A percentile compares a stretch with the other conserved stretches of the same genome.
phyloP scores from a whole-genome alignment of 208 protist genomes.

The Naegleria gruberi region DNA sequence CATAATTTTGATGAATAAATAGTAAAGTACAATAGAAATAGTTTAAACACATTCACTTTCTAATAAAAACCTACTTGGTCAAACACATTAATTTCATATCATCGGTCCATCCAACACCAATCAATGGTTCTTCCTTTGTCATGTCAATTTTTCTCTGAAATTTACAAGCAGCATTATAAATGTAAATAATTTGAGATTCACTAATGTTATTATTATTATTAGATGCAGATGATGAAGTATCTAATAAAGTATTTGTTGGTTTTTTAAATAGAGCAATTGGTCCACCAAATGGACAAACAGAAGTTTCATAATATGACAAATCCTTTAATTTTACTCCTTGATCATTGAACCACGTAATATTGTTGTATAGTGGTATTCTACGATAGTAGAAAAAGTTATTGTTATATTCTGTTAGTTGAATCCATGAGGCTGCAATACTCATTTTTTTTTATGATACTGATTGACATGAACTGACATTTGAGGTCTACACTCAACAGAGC shows the following conservation, averaged over 20 bases:
- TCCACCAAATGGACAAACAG: not conserved
- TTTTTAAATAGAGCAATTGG: not conserved
- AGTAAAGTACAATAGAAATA: too few relatives aligned
- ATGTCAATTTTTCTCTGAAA: not conserved
- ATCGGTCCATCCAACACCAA: not conserved
- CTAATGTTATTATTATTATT: not conserved
- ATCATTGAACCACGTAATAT: not conserved
- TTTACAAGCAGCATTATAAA: not conserved
- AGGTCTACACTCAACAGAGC: too few relatives aligned
- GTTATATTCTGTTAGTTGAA: not conserved
- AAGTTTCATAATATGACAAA: not conserved
- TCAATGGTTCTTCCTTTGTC: not conserved
- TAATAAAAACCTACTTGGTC: not conserved
- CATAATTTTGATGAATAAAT: too few relatives aligned
- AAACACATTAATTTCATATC: conserved; percentile 15
- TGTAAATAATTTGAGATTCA: not conserved
- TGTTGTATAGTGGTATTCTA: not conserved
- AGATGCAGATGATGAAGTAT: not conserved
- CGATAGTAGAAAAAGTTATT: not conserved
- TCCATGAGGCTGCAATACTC: not conserved
- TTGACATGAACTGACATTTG: too few relatives aligned
- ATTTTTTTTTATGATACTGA: not conserved
- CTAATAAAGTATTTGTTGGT: not conserved
- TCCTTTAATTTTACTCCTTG: not conserved
- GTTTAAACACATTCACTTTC: not conserved